Conservation (phyloP, 2,329 filamentous ascomycete species). For the Colletotrichum falcatum region DNA sequence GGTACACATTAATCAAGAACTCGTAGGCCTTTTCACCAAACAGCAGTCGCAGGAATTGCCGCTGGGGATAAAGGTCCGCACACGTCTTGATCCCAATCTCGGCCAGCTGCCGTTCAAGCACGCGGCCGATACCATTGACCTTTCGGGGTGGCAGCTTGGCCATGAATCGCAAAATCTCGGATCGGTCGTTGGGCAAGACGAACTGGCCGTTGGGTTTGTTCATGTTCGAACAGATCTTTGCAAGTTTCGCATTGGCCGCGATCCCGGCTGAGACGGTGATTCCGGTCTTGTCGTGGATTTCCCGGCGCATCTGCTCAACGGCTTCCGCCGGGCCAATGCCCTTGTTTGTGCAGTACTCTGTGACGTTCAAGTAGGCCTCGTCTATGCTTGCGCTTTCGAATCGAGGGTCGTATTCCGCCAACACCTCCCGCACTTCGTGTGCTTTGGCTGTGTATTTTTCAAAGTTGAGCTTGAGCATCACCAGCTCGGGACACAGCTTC, state of each 20-base stretch:
- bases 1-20: slow-evolving; percentile 85
- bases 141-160: slow-evolving; percentile 84
- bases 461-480: slow-evolving; percentile 87
- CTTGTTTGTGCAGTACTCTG: slow-evolving; percentile 81
- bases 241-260: slow-evolving; percentile 90
- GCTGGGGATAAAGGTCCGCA: slow-evolving; percentile 84
- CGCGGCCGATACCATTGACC: slow-evolving; percentile 93
- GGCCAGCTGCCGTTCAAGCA: slow-evolving; percentile 90
- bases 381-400: slow-evolving; percentile 97
- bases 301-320: slow-evolving; percentile 80
- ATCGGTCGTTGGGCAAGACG: slow-evolving; percentile 76
- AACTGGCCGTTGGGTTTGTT: slow-evolving; percentile 98
- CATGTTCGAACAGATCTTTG: slow-evolving; percentile 94
- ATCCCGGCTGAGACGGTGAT: slow-evolving; percentile 96
- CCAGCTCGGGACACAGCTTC: slow-evolving; percentile 89
- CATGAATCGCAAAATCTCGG: slow-evolving; percentile 88
- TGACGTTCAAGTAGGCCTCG: slow-evolving; percentile 96
- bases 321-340: slow-evolving; percentile 76
- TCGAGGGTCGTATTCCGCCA: slow-evolving; percentile 87
- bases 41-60: slow-evolving; percentile 78
- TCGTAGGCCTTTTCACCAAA: slow-evolving; percentile 94
- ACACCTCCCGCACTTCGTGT: slow-evolving; percentile 83
- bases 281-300: slow-evolving; percentile 80
- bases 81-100: slow-evolving; percentile 90
- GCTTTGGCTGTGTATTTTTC: slow-evolving; percentile 93